Evolutionary conservation across 1,284 basidiomycete genomes (phyloP).

Genomic region (Sporisorium reilianum): DNA sequence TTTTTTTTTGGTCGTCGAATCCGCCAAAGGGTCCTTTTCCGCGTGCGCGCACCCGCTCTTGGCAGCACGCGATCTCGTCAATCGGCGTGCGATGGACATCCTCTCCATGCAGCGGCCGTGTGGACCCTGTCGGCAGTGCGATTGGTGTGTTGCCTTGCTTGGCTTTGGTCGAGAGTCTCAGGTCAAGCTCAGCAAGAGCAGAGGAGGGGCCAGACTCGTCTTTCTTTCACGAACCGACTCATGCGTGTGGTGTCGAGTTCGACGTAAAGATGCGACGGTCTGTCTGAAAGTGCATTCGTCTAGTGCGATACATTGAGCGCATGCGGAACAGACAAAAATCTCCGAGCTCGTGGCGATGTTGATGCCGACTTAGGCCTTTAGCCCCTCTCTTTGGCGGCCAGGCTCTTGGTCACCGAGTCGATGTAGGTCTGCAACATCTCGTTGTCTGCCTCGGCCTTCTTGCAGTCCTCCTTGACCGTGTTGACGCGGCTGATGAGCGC

Average conservation of each 20-base stretch:
- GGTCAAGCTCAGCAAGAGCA: not conserved
- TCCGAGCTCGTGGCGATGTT: not conserved
- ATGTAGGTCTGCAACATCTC: constrained; percentile 68
- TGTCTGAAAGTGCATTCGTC: not conserved
- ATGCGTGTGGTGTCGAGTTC: not conserved
- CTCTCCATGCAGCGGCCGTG: too few species aligned
- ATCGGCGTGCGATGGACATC: too few species aligned
- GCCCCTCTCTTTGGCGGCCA: constrained; percentile 62
- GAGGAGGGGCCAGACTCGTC: not conserved
- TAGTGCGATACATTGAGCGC: constrained; percentile 1
- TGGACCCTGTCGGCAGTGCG: not conserved
- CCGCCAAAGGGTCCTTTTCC: too few species aligned
- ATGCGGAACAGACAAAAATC: not conserved
- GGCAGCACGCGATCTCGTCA: too few species aligned
- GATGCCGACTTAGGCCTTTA: too few species aligned
- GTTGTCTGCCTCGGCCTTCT: constrained; percentile 66
- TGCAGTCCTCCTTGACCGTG: constrained; percentile 64
- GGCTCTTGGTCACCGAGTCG: constrained; percentile 68
- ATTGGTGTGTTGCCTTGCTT: not conserved
- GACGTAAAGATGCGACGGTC: not conserved
- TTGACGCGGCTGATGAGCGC: constrained; percentile 59
- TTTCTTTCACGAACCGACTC: not conserved
- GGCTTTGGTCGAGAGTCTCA: not conserved
- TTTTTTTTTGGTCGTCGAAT: too few species aligned
- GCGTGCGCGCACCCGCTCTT: too few species aligned